These are phyloP conservation scores for Cardiosporidium cionae DNA, from an alignment of 169 alveolate genomes.

Conservation along the genomic window DNA sequence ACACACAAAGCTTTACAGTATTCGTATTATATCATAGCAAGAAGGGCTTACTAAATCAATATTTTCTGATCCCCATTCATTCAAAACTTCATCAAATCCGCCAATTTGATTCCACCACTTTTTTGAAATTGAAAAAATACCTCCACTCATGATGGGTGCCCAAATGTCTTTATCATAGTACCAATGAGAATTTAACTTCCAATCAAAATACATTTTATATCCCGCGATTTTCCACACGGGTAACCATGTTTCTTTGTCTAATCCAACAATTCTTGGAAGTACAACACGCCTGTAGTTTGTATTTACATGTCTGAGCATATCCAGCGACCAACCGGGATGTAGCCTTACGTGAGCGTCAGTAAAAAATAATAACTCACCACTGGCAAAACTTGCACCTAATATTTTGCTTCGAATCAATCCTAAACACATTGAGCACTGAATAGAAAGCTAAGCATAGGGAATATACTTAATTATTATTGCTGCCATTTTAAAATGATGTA, in stretches of 20 bases:
- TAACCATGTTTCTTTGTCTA: slow-evolving; percentile 40
- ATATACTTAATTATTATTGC: too few species aligned
- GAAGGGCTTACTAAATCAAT: too few species aligned
- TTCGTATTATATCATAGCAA: too few species aligned
- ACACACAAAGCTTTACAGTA: too few species aligned
- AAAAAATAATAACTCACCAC: slow-evolving; percentile 36
- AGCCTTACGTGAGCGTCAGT: slow-evolving; percentile 59
- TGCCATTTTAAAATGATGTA: too few species aligned
- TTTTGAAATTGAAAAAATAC: slow-evolving; percentile 33
- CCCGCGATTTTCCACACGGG: slow-evolving; percentile 12
- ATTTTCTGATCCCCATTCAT: slow-evolving; percentile 59
- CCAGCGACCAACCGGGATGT: slow-evolving; percentile 29
- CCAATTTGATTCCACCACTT: slow-evolving; percentile 63
- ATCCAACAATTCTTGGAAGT: slow-evolving; percentile 41
- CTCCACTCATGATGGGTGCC: slow-evolving; percentile 19
- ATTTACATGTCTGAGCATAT: slow-evolving; percentile 37
- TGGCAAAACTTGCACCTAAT: neutral
- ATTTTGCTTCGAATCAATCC: neutral
- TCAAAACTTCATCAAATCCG: slow-evolving; percentile 50
- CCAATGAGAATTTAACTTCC: slow-evolving; percentile 58
- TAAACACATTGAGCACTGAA: neutral
- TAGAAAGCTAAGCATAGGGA: slow-evolving; percentile 25
- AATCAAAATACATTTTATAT: slow-evolving; percentile 40
- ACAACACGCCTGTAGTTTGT: slow-evolving; percentile 51
- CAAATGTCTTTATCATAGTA: slow-evolving; percentile 43